These are phyloP conservation scores for Phytophthora hibernalis DNA, from an alignment of 352 stramenopile species.

Conservation along the genomic window DNA sequence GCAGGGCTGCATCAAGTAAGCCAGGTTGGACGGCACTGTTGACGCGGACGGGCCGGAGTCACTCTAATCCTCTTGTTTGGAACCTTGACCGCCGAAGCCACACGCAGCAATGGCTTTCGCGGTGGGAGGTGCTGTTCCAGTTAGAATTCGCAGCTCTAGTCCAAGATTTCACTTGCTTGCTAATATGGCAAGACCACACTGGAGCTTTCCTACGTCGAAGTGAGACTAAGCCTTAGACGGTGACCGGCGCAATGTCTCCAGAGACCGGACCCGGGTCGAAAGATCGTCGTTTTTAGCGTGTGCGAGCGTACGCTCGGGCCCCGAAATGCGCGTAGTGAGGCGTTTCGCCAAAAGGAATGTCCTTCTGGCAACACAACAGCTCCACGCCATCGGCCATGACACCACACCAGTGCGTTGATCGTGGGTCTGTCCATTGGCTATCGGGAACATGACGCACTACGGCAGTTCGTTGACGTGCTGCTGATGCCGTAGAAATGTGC, in stretches of 20 bases:
- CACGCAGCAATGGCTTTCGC: not conserved
- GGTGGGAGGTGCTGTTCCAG: not conserved
- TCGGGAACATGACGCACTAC: not conserved
- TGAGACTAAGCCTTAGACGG: not conserved
- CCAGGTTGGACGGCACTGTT: slow-evolving; percentile 18
- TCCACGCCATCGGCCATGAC: not conserved
- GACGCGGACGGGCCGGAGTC: slow-evolving; percentile 16
- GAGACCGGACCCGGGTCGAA: not conserved
- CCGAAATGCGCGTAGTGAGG: not conserved
- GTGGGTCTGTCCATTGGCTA: not conserved
- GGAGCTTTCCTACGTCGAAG: not conserved
- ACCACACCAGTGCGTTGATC: no score
- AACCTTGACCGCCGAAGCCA: not conserved
- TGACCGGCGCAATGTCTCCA: not conserved
- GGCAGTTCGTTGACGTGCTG: not conserved
- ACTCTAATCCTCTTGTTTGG: not conserved
- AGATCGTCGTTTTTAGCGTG: not conserved
- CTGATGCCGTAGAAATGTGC: not conserved
- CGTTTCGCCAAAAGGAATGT: not conserved
- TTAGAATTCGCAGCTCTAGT: not conserved
- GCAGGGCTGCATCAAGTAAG: slow-evolving; percentile 13
- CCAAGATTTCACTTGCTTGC: not conserved
- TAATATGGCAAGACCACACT: no score
- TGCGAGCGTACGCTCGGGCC: not conserved
- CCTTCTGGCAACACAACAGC: not conserved